A percentile compares a stretch with the other conserved stretches of the same genome.
These are phyloP conservation scores for Fragaria vesca DNA, from an alignment of 306 rosid genomes.

Conservation along the genomic window DNA sequence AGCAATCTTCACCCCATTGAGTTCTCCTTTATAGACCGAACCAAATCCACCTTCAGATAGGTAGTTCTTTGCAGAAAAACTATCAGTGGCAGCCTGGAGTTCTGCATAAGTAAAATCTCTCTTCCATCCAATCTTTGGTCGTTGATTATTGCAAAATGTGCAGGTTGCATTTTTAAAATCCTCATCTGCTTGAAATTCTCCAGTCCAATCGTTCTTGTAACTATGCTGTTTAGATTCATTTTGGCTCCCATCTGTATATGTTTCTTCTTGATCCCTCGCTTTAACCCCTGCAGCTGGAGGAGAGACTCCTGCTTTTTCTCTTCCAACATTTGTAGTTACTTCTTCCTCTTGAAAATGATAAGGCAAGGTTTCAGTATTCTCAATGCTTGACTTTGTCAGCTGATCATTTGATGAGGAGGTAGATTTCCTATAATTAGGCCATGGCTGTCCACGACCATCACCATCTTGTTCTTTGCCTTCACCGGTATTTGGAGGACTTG, in stretches of 20 bases:
- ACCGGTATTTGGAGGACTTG: slow-evolving; percentile 7
- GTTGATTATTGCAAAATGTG: slow-evolving; percentile 50
- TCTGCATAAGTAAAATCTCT: slow-evolving; percentile 65
- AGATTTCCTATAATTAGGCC: slow-evolving; percentile 4
- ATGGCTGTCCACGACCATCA: slow-evolving; percentile 1
- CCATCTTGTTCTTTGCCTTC: background rate
- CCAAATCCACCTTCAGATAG: slow-evolving; percentile 94
- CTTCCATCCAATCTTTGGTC: slow-evolving; percentile 53
- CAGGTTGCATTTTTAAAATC: slow-evolving; percentile 44
- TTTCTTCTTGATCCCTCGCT: slow-evolving; percentile 26
- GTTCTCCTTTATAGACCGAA: slow-evolving; percentile 56
- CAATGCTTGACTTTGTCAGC: slow-evolving; percentile 20
- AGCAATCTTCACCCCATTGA: slow-evolving; percentile 60
- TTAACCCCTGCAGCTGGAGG: slow-evolving; percentile 24
- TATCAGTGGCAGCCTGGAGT: slow-evolving; percentile 50
- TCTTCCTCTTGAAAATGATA: slow-evolving; percentile 22
- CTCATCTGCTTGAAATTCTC: slow-evolving; percentile 29
- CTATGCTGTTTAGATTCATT: slow-evolving; percentile 9
- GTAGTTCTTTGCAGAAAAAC: slow-evolving; percentile 54
- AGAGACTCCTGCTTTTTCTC: slow-evolving; percentile 29
- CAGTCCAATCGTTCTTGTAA: slow-evolving; percentile 20
- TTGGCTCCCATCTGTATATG: slow-evolving; percentile 11
- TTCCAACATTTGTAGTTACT: slow-evolving; percentile 14
- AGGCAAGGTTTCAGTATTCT: background rate
- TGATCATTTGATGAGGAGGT: slow-evolving; percentile 23